phyloP scores from a whole-genome alignment of 2,329 filamentous ascomycete genomes.

The Pyricularia sp. region DNA sequence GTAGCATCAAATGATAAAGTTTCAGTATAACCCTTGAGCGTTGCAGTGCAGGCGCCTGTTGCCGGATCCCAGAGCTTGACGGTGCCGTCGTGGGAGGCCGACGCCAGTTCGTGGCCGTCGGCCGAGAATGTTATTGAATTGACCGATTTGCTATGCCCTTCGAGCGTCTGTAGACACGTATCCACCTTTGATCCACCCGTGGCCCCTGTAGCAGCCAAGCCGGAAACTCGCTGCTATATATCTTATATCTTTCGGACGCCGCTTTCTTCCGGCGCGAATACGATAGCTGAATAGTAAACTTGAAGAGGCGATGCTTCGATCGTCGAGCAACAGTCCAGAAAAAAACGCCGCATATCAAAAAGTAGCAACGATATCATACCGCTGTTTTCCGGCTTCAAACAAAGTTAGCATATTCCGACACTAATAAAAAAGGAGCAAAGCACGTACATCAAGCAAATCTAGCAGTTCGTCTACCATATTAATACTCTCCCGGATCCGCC shows the following conservation, averaged over 20 bases:
- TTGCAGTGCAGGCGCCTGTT: not conserved
- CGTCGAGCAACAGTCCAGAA: not conserved
- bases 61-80: constrained; percentile 8
- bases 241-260: not conserved
- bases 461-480: constrained; percentile 6
- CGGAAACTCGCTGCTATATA: constrained; percentile 5
- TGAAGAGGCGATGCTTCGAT: not conserved
- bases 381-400: not conserved
- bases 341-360: not conserved
- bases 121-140: not conserved
- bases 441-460: constrained; percentile 10
- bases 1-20: not conserved
- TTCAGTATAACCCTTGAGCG: not conserved
- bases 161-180: constrained; percentile 12
- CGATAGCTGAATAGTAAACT: not conserved
- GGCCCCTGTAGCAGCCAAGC: constrained; percentile 11
- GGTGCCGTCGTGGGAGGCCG: not conserved
- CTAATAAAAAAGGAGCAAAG: constrained; percentile 6
- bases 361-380: not conserved
- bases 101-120: not conserved
- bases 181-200: constrained; percentile 10
- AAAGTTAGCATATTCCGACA: not conserved
- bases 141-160: constrained; percentile 11
- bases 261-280: not conserved
- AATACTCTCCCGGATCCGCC: constrained; percentile 12